A percentile compares a stretch with the other conserved stretches of the same genome.
Evolutionary conservation across 2,329 filamentous ascomycete species (phyloP).

Genomic region (Verticillium tricorpus): DNA sequence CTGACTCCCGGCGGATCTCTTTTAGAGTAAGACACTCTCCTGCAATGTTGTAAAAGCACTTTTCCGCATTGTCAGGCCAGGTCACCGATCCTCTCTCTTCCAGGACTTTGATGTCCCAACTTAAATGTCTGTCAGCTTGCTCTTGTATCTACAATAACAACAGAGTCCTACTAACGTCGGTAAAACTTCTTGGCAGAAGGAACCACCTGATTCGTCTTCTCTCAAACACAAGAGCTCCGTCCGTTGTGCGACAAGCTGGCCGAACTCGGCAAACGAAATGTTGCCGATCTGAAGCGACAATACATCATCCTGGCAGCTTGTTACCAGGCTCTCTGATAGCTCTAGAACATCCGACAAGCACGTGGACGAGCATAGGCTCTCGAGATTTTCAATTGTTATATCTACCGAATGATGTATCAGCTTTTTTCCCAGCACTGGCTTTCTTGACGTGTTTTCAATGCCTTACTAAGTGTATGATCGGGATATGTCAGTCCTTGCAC

Average conservation of each 20-base stretch:
- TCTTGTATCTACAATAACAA: background rate
- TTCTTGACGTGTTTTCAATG: too few relatives aligned
- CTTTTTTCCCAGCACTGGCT: too few relatives aligned
- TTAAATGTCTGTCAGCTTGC: background rate
- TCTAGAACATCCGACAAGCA: background rate
- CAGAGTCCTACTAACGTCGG: background rate
- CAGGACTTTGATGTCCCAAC: background rate
- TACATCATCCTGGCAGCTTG: background rate
- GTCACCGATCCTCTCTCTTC: background rate
- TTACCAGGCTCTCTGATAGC: background rate
- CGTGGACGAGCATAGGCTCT: background rate
- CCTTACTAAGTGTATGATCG: too few relatives aligned
- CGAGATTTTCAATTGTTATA: background rate
- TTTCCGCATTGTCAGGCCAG: background rate
- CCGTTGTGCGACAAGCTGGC: background rate
- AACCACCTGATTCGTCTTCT: background rate
- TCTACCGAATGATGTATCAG: too few relatives aligned
- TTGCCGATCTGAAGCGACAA: background rate
- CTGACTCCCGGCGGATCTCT: background rate
- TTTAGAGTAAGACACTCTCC: background rate
- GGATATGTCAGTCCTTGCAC: too few relatives aligned
- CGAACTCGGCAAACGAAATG: background rate
- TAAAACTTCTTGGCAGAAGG: background rate
- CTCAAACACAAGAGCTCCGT: background rate
- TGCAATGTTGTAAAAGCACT: background rate